Evolutionary conservation across 106 monocot genomes (phyloP), one percentile per base, ranked within the genome.

Genomic region (Platanthera zijinensis): DNA sequence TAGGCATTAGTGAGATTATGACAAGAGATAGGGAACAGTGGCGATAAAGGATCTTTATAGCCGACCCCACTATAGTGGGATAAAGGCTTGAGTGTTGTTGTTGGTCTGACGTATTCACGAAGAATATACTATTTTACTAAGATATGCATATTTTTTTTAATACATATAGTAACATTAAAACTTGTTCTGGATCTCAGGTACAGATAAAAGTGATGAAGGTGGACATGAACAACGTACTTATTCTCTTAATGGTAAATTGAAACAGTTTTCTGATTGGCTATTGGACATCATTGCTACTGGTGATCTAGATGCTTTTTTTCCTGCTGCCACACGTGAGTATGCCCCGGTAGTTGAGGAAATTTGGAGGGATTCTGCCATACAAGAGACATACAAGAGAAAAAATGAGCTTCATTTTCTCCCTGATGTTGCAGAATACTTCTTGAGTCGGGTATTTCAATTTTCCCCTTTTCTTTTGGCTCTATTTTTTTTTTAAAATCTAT

Each of bases 241-340:
- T 79, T 93, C 87, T 21, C 87, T 96, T n/a, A 93, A 89, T 86
- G 82, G 90, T 80, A 93, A 64, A 78, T 76, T 96, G 62, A 96
- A 96, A 80, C 87, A 93, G 81, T 96, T 96, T 77, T 96, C 93
- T 71, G 90, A 93, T 59, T 89, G 90, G 89, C 89, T 96, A 75
- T 78, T 96, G 48, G 96, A 93, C 78, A 93, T 96, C 74, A 89
- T 96, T 80, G 93, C 93, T 53, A 91, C 87, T 89, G 96, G 96
- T 17, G 90, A 93, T 62, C 80, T 96, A 74, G 96, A 96, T 77
- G 93, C 93, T 8, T 96, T 96, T 81, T 96, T 93, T 63, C 96
- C 96, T 68, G 93, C 96, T 10, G 93, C 96, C 67, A 96, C 96
- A 76, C 90, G 90, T 59, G 96, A 96, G 75, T 96, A 96, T 85